phyloP scores from a whole-genome alignment of 2,329 filamentous ascomycete species.

The Monosporascus sp. region DNA sequence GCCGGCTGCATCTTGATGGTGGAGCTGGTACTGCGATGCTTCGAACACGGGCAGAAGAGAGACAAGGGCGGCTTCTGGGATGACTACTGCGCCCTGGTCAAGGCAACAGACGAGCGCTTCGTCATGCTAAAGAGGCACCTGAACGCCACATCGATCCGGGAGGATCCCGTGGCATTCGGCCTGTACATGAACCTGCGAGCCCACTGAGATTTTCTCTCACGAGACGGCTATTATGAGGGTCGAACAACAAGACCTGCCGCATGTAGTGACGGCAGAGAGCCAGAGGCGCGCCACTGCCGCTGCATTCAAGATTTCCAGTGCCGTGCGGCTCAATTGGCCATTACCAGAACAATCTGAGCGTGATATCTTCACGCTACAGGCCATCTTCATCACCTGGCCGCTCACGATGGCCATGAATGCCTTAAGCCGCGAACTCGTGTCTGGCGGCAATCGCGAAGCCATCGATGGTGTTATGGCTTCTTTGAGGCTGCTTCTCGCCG shows the following conservation, averaged over 20 bases:
- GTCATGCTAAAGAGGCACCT: slow-evolving; percentile 8
- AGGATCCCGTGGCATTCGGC: slow-evolving; percentile 9
- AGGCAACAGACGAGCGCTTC: slow-evolving; percentile 4
- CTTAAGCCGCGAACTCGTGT: slow-evolving; percentile 17
- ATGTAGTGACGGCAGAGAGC: slow-evolving; percentile 4
- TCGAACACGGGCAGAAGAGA: slow-evolving; percentile 1
- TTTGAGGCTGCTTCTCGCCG: neutral
- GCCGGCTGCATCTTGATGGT: slow-evolving; percentile 10
- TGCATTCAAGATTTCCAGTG: slow-evolving; percentile 9
- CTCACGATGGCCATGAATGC: slow-evolving; percentile 15
- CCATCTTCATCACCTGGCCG: slow-evolving; percentile 8
- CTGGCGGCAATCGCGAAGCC: neutral
- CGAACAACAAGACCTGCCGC: slow-evolving; percentile 6
- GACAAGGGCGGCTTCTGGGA: slow-evolving; percentile 7
- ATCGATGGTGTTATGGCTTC: neutral
- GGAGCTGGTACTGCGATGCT: slow-evolving; percentile 5
- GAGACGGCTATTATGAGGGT: slow-evolving; percentile 8
- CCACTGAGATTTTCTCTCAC: slow-evolving; percentile 6
- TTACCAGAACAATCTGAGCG: slow-evolving; percentile 2
- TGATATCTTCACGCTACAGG: slow-evolving; percentile 7
- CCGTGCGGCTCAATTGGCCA: slow-evolving; percentile 6
- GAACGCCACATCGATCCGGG: slow-evolving; percentile 5
- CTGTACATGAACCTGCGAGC: slow-evolving; percentile 9
- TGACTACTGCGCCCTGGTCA: slow-evolving; percentile 5
- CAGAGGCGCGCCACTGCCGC: slow-evolving; percentile 4